Percentiles rank a stretch among this genome's conserved stretches.
Evolutionary conservation across 164 flowering plant genomes (phyloP).

Genomic region (Magnolia changhungtana): DNA sequence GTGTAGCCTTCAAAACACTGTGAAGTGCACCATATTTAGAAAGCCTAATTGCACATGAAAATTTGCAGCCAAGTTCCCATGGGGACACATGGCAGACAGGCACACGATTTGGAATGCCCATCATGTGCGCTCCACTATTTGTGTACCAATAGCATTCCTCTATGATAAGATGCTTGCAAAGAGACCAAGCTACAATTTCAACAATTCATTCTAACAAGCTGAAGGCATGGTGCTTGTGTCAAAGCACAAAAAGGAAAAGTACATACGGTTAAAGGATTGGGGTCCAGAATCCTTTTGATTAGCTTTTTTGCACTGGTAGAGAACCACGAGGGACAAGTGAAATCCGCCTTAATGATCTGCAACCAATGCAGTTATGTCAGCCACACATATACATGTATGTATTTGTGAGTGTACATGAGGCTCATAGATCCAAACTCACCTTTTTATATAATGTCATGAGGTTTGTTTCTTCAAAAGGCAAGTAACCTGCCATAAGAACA

Average conservation of each 20-base stretch:
- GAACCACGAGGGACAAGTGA: constrained; percentile 89
- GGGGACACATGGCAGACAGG: neutral
- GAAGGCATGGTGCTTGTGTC: neutral
- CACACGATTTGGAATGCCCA: neutral
- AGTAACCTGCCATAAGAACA: constrained; percentile 92
- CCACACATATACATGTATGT: neutral
- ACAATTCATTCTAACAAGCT: neutral
- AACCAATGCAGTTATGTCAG: constrained; percentile 15
- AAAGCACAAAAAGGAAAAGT: neutral
- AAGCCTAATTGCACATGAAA: neutral
- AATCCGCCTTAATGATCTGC: constrained; percentile 87
- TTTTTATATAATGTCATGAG: constrained; percentile 77
- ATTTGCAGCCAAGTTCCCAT: neutral
- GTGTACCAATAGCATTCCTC: neutral
- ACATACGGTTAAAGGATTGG: constrained; percentile 72
- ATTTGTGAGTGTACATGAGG: neutral
- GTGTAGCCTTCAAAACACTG: constrained; percentile 9
- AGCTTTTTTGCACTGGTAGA: constrained; percentile 88
- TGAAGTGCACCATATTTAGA: neutral
- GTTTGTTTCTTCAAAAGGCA: constrained; percentile 94
- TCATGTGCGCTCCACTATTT: neutral
- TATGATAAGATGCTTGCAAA: neutral
- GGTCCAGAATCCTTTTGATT: constrained; percentile 81
- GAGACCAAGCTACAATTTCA: neutral
- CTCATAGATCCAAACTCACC: constrained; percentile 32